Percentiles rank a stretch among this genome's conserved stretches.
Conservation (phyloP, 495 filamentous ascomycete species). For the Thermochaetoides thermophila region DNA sequence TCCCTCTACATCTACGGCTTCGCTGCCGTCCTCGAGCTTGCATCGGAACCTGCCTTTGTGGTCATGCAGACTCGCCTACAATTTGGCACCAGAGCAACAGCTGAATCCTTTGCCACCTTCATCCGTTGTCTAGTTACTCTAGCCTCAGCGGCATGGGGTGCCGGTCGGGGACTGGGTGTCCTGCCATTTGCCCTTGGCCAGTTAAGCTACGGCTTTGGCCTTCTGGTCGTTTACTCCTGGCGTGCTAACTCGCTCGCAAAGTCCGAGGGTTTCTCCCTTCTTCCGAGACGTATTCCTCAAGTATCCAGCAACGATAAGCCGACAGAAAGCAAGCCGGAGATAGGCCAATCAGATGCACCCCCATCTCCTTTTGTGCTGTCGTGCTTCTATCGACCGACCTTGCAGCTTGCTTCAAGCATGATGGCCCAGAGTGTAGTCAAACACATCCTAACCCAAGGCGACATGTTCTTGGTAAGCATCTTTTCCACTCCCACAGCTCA, state of each 20-base stretch:
- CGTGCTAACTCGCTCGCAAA: constrained; percentile 29
- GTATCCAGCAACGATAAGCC: background rate
- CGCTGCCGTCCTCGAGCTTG: constrained; percentile 65
- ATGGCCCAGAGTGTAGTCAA: constrained; percentile 82
- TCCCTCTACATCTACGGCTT: constrained; percentile 56
- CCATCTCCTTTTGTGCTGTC: constrained; percentile 46
- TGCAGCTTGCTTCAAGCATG: constrained; percentile 56
- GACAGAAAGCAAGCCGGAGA: too few species aligned
- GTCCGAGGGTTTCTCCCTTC: constrained; percentile 42
- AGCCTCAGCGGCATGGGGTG: constrained; percentile 43
- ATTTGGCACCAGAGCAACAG: constrained; percentile 62
- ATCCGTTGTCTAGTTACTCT: constrained; percentile 60
- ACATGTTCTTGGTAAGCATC: constrained; percentile 69
- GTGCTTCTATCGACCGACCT: constrained; percentile 50
- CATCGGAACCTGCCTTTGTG: constrained; percentile 73
- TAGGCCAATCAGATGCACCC: too few species aligned
- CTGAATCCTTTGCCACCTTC: constrained; percentile 68
- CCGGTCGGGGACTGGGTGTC: constrained; percentile 38
- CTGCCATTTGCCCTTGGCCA: constrained; percentile 86
- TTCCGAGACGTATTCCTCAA: constrained; percentile 13
- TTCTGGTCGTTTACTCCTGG: constrained; percentile 52
- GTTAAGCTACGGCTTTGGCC: constrained; percentile 51
- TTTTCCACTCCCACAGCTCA: constrained; percentile 65
- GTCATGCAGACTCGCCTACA: constrained; percentile 65
- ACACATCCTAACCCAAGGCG: constrained; percentile 84